These are phyloP conservation scores for Capsella rubella DNA, from an alignment of 441 rosid species.

Conservation along the genomic window DNA sequence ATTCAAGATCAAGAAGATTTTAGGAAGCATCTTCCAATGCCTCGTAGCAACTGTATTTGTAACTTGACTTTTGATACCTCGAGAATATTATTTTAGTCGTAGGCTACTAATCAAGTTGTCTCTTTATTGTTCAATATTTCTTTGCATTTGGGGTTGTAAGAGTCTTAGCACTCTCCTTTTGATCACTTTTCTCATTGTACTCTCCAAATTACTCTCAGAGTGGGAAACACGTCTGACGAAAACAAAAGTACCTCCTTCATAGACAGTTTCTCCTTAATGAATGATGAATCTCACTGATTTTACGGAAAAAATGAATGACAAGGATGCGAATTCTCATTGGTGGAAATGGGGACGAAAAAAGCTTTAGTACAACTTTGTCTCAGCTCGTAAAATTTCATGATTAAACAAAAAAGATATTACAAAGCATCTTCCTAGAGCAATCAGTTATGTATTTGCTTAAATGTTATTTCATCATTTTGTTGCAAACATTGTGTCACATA, in stretches of 20 bases:
- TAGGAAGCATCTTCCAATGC: constrained; percentile 26
- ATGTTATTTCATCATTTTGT: background rate
- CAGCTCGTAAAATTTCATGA: constrained; percentile 51
- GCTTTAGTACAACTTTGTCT: constrained; percentile 59
- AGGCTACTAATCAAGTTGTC: constrained; percentile 8
- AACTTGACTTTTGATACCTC: constrained; percentile 21
- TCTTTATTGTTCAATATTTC: background rate
- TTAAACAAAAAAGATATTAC: constrained; percentile 34
- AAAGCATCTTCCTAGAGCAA: constrained; percentile 11
- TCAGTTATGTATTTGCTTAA: background rate
- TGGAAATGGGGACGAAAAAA: constrained; percentile 85
- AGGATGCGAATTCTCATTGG: constrained; percentile 63
- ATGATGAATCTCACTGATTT: constrained; percentile 9
- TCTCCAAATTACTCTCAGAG: background rate
- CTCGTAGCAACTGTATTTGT: constrained; percentile 31
- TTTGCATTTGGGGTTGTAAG: background rate
- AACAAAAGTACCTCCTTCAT: constrained; percentile 53
- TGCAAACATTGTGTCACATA: background rate
- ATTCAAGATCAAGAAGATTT: constrained; percentile 45
- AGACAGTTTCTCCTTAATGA: background rate
- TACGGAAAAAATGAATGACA: constrained; percentile 60
- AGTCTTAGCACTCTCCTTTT: no score
- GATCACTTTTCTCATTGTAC: no score
- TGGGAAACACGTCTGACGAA: constrained; percentile 52
- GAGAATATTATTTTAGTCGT: background rate